phyloP scores from a whole-genome alignment of 2,329 filamentous ascomycete species.

The Diplodia scrobiculata region DNA sequence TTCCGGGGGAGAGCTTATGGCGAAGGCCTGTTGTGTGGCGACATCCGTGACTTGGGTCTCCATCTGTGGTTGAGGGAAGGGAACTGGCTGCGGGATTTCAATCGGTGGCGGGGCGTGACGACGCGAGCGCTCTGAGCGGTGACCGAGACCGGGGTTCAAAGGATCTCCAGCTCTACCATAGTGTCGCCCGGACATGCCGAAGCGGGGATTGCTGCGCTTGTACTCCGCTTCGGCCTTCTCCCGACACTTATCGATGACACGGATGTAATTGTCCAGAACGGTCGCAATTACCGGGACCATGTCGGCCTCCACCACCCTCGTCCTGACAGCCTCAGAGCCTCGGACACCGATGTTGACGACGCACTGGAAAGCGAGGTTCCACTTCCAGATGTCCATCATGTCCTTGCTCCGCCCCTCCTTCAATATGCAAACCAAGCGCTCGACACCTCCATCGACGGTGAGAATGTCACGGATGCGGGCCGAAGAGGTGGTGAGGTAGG shows the following conservation, averaged over 20 bases:
- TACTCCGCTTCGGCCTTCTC: constrained; percentile 81
- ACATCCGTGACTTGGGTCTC: constrained; percentile 61
- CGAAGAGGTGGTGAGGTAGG: constrained; percentile 96
- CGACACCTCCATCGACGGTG: constrained; percentile 97
- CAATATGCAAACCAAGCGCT: constrained; percentile 92
- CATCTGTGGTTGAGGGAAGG: constrained; percentile 50
- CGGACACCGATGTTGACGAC: constrained; percentile 98
- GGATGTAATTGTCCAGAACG: constrained; percentile 97
- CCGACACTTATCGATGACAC: constrained; percentile 87
- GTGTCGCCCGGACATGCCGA: constrained; percentile 44
- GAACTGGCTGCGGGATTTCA: constrained; percentile 67
- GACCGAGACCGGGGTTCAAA: constrained; percentile 40
- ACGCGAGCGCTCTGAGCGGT: constrained; percentile 54
- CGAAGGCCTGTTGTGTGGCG: constrained; percentile 64
- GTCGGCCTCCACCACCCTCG: constrained; percentile 94
- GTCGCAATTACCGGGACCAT: constrained; percentile 99
- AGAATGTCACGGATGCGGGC: constrained; percentile 96
- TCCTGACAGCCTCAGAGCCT: constrained; percentile 90
- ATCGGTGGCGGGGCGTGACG: constrained; percentile 84
- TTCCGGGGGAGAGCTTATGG: constrained; percentile 71
- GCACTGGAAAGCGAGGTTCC: constrained; percentile 98
- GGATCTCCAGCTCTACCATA: constrained; percentile 47
- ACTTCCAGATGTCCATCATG: constrained; percentile 99
- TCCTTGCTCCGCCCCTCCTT: constrained; percentile 97
- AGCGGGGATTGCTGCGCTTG: constrained; percentile 58